A percentile compares a stretch with the other conserved stretches of the same genome.
Conservation (phyloP, 345 rosid species). For the Euphorbia lathyris region DNA sequence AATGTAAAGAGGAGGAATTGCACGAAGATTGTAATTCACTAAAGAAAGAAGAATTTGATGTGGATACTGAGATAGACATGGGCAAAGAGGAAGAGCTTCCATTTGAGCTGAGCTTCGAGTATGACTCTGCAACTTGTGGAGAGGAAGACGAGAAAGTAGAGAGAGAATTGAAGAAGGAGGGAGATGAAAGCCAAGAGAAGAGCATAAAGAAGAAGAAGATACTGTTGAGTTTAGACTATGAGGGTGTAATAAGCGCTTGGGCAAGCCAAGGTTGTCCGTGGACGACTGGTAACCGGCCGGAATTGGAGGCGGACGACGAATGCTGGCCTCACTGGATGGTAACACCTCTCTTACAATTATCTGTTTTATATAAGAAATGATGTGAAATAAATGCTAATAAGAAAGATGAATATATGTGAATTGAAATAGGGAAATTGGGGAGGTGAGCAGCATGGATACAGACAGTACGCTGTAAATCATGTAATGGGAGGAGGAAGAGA, state of each 20-base stretch:
- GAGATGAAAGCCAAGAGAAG: slow-evolving; percentile 17
- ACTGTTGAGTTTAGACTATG: slow-evolving; percentile 63
- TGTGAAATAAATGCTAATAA: too few relatives aligned
- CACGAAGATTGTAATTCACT: too few relatives aligned
- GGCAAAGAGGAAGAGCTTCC: slow-evolving; percentile 32
- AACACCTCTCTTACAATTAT: slow-evolving; percentile 4
- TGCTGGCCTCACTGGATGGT: slow-evolving; percentile 58
- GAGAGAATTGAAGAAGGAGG: slow-evolving; percentile 8
- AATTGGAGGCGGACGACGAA: slow-evolving; percentile 45
- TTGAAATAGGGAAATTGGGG: slow-evolving; percentile 32
- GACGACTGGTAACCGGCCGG: slow-evolving; percentile 65
- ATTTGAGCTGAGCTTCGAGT: slow-evolving; percentile 69
- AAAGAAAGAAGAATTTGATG: slow-evolving; percentile 17
- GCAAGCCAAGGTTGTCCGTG: slow-evolving; percentile 69
- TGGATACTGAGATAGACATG: slow-evolving; percentile 35
- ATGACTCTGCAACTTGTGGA: slow-evolving; percentile 42
- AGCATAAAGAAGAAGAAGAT: slow-evolving; percentile 40
- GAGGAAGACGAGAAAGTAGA: slow-evolving; percentile 47
- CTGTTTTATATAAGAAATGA: too few relatives aligned
- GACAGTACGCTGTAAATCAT: slow-evolving; percentile 3
- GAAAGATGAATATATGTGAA: not conserved
- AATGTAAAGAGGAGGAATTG: slow-evolving; percentile 31
- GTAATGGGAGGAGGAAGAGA: slow-evolving; percentile 61
- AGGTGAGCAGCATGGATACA: slow-evolving; percentile 11
- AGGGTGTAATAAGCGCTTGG: slow-evolving; percentile 67